phyloP scores from a whole-genome alignment of 2,329 filamentous ascomycete genomes.

The Mariannaea elegans region DNA sequence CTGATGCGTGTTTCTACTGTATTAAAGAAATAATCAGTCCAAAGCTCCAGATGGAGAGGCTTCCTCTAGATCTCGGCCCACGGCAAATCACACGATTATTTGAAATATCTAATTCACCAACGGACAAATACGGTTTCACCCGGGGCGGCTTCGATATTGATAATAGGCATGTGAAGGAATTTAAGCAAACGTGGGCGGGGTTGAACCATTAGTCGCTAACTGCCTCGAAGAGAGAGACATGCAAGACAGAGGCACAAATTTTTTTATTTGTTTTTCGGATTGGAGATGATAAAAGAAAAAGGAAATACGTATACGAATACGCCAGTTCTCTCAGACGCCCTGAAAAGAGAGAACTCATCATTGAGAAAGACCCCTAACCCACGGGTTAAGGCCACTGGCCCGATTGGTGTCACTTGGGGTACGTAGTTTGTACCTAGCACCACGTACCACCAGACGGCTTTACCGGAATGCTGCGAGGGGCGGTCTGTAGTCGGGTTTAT shows the following conservation, averaged over 20 bases:
- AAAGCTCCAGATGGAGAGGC: neutral
- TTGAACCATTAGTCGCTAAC: too few species aligned
- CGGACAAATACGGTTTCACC: too few species aligned
- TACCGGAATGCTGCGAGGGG: neutral
- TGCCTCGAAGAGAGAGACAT: neutral
- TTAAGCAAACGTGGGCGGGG: too few species aligned
- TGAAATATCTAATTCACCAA: constrained; percentile 4
- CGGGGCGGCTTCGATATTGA: too few species aligned
- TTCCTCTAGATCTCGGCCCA: neutral
- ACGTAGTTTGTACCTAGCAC: too few species aligned
- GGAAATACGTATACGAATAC: constrained; percentile 24
- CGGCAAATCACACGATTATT: constrained; percentile 13
- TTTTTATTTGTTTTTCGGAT: too few species aligned
- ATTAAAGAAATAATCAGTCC: neutral
- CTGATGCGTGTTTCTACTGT: too few species aligned
- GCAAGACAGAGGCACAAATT: neutral
- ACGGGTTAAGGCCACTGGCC: constrained; percentile 16
- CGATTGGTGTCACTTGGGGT: neutral
- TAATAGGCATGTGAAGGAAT: too few species aligned
- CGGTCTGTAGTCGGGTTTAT: neutral
- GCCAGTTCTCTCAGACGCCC: constrained; percentile 5
- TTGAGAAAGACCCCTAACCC: constrained; percentile 28
- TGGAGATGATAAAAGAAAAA: neutral
- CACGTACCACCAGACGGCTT: constrained; percentile 8
- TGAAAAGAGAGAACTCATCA: neutral